phyloP scores from a whole-genome alignment of 768 basidiomycete species.

The Saitozyma podzolica region DNA sequence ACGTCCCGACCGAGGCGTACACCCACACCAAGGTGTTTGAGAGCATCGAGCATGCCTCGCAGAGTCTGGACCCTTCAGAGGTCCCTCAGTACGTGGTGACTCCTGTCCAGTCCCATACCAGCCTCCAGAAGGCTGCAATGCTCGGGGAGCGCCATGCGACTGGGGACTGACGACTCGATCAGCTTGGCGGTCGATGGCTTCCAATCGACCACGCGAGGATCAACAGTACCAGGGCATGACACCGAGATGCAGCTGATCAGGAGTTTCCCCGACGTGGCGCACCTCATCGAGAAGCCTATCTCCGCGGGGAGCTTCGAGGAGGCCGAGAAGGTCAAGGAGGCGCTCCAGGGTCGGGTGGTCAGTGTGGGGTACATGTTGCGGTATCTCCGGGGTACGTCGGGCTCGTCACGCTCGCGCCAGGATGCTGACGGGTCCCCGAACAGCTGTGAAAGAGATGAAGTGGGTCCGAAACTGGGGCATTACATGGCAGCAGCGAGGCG shows the following conservation, averaged over 20 bases:
- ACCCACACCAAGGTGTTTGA: conserved; percentile 61
- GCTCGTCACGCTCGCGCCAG: too few relatives aligned
- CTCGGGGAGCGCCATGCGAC: too few relatives aligned
- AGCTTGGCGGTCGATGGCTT: conserved; percentile 57
- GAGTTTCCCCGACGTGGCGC: conserved; percentile 78
- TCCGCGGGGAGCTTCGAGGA: conserved; percentile 58
- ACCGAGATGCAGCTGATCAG: conserved; percentile 81
- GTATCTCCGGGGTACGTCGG: conserved; percentile 67
- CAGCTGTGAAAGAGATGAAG: conserved; percentile 92
- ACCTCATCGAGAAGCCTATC: conserved; percentile 90
- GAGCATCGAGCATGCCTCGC: conserved; percentile 22
- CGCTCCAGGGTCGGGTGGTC: conserved; percentile 47
- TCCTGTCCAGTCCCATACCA: too few relatives aligned
- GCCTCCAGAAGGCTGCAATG: too few relatives aligned
- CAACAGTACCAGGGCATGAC: conserved; percentile 68
- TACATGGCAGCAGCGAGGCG: not conserved
- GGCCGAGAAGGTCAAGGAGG: conserved; percentile 17
- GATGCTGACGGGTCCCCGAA: not conserved
- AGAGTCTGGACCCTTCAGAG: conserved; percentile 11
- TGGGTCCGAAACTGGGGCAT: conserved; percentile 70
- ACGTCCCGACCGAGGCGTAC: conserved; percentile 79
- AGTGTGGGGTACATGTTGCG: conserved; percentile 69
- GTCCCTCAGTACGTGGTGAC: conserved; percentile 21
- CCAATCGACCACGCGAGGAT: conserved; percentile 82
- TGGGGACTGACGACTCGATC: too few relatives aligned